These are phyloP conservation scores for Brachypodium distachyon DNA, from an alignment of 202 grass and related monocot species.

Conservation along the genomic window DNA sequence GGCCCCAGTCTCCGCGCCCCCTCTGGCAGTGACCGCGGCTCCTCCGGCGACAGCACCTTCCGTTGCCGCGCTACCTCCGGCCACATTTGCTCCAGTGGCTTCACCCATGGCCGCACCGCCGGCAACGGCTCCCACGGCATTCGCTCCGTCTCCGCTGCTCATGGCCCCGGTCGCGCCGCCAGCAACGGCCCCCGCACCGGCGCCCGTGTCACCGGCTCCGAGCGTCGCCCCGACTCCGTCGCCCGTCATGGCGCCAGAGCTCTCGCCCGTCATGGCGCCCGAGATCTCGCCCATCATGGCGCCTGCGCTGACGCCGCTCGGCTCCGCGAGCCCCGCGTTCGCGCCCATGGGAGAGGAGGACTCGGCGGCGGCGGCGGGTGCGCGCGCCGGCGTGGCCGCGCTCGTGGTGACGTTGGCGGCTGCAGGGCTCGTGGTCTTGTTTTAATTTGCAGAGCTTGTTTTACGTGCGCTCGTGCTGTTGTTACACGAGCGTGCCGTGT, in stretches of 20 bases:
- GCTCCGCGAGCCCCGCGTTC: slow-evolving; percentile 13
- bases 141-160: slow-evolving; percentile 26
- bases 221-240: slow-evolving; percentile 30
- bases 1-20: not conserved
- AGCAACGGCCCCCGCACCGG: not conserved
- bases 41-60: not conserved
- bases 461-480: not conserved
- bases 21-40: not conserved
- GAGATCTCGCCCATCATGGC: not conserved
- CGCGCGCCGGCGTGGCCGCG: slow-evolving; percentile 11
- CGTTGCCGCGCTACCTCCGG: not conserved
- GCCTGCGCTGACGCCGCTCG: slow-evolving; percentile 2
- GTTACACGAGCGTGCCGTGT: slow-evolving; percentile 8
- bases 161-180: slow-evolving; percentile 1
- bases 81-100: slow-evolving; percentile 4
- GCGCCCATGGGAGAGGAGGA: slow-evolving; percentile 19
- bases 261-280: not conserved
- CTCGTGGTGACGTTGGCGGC: slow-evolving; percentile 30
- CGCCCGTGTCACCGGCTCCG: slow-evolving; percentile 16
- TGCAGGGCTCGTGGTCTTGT: slow-evolving; percentile 33
- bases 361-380: slow-evolving; percentile 6
- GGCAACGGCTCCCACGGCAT: slow-evolving; percentile 1
- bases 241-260: not conserved
- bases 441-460: slow-evolving; percentile 22
- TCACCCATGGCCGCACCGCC: slow-evolving; percentile 29